Conservation (phyloP, 1,284 basidiomycete genomes). For the Austroboletus novae-zelandiae region DNA sequence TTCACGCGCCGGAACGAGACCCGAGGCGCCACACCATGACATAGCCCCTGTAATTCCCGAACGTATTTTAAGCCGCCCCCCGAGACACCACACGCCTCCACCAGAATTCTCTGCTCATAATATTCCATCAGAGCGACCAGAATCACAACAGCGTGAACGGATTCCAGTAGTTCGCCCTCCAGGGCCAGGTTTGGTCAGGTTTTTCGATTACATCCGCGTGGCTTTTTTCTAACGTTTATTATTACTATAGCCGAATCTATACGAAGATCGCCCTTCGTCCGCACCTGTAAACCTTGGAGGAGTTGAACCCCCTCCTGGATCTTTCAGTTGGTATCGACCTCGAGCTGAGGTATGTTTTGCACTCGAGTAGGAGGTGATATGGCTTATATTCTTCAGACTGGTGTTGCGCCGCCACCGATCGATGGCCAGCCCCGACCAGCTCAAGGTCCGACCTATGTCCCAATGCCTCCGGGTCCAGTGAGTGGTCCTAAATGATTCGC, state of each 20-base stretch:
- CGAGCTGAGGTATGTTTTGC: slow-evolving; percentile 17
- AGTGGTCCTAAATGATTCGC: slow-evolving; percentile 16
- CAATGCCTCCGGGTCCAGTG: slow-evolving; percentile 32
- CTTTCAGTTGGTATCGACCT: slow-evolving; percentile 26
- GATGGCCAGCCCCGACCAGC: slow-evolving; percentile 12
- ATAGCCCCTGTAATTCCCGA: slow-evolving; percentile 13
- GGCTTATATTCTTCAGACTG: slow-evolving; percentile 14
- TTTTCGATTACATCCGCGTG: not conserved
- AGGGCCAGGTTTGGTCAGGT: slow-evolving; percentile 20
- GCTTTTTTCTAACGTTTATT: slow-evolving; percentile 1
- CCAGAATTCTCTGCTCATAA: slow-evolving; percentile 5
- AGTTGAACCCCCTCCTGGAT: slow-evolving; percentile 10
- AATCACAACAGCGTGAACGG: slow-evolving; percentile 13
- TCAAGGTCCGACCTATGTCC: slow-evolving; percentile 29
- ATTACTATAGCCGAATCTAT: slow-evolving; percentile 19
- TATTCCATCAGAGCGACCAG: slow-evolving; percentile 10
- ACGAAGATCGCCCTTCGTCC: slow-evolving; percentile 24
- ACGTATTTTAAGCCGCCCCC: not conserved
- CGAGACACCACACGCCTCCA: slow-evolving; percentile 9
- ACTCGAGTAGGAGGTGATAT: not conserved
- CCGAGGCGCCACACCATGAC: not conserved
- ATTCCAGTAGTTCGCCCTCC: slow-evolving; percentile 25
- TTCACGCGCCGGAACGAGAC: not conserved
- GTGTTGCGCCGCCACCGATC: slow-evolving; percentile 26
- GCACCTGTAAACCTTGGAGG: slow-evolving; percentile 24